Evolutionary conservation across 176 grass and related monocot species (phyloP), one percentile per base, ranked within the genome.

Genomic region (Lolium perenne): DNA sequence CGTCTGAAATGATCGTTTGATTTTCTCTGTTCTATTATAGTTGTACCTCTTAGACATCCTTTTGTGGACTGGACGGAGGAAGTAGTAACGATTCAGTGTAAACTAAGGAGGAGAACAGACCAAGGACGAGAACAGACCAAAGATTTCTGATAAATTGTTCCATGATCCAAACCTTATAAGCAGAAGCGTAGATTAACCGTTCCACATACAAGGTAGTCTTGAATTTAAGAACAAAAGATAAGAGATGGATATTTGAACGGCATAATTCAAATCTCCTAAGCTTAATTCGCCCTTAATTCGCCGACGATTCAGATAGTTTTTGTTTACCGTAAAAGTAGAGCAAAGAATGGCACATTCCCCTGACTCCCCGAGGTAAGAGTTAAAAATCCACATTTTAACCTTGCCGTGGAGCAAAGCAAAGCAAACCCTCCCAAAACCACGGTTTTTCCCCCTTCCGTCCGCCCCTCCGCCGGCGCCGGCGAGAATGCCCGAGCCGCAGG

Each of bases 401-500:
- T 23, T 38, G 6, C 70, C 25, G 48, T 12, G 8, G 22, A 26
- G 18, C 83, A 47, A 81, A 61, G 32, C 79, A 90, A 78, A 61
- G 35, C 79, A 90, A 78, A 86, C 63, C 84, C 79, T 81, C 12
- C 56, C 58, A 86, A 90, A 83, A 60, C 79, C 88, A 38, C 55
- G 23, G 48, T 21, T 15, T 1, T 35, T 35, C 32, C 32, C 32
- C 32, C 32, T 35, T 35, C 32, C 32, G 32, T 35, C 51, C 60
- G 51, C 10, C 53, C 61, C 68, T 23, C 57, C 85, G 15, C 25
- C 46, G 35, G 78, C 82, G 40, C 83, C 67, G 67, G 40, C 6
- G 76, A 77, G 64, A 89, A 90, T 92, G 91, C 84, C 91, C 80
- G 87, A 90, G 87, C 87, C 87, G 69, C 87, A 88, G 82, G 89